phyloP scores from a whole-genome alignment of 768 basidiomycete species.

The Paxillus ammoniavirescens region DNA sequence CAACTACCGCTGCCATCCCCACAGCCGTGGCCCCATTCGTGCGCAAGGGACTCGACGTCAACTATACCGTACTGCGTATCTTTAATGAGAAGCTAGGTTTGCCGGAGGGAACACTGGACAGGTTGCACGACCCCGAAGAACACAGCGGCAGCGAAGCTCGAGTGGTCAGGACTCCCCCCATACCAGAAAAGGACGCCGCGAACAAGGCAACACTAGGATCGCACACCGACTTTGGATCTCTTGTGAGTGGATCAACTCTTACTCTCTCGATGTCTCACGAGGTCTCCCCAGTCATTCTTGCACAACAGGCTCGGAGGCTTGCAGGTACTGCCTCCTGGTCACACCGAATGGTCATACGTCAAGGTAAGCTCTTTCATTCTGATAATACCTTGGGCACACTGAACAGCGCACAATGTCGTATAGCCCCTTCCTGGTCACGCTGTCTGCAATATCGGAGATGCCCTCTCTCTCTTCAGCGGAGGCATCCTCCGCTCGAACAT shows the following conservation, averaged over 20 bases:
- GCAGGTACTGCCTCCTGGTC: constrained; percentile 62
- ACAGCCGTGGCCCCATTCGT: constrained; percentile 54
- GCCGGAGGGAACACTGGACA: constrained; percentile 44
- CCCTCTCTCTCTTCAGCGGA: constrained; percentile 59
- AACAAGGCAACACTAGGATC: constrained; percentile 52
- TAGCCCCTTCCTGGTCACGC: constrained; percentile 56
- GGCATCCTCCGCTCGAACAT: constrained; percentile 63
- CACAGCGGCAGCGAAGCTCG: constrained; percentile 58
- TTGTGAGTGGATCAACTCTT: constrained; percentile 39
- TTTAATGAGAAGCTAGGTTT: constrained; percentile 58
- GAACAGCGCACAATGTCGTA: constrained; percentile 6
- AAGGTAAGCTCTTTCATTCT: constrained; percentile 36
- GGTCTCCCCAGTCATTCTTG: constrained; percentile 51
- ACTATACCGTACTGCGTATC: constrained; percentile 49
- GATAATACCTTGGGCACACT: neutral
- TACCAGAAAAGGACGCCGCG: constrained; percentile 20
- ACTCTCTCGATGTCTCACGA: too few relatives aligned
- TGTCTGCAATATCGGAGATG: constrained; percentile 63
- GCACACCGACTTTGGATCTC: constrained; percentile 75
- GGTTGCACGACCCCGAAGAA: constrained; percentile 43
- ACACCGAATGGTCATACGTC: constrained; percentile 66
- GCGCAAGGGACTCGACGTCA: constrained; percentile 55
- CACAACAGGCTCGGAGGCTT: constrained; percentile 71
- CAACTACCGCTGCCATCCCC: constrained; percentile 50
- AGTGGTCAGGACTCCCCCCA: constrained; percentile 48